Conservation (phyloP, 495 filamentous ascomycete genomes). For the Elaphomyces granulatus region DNA sequence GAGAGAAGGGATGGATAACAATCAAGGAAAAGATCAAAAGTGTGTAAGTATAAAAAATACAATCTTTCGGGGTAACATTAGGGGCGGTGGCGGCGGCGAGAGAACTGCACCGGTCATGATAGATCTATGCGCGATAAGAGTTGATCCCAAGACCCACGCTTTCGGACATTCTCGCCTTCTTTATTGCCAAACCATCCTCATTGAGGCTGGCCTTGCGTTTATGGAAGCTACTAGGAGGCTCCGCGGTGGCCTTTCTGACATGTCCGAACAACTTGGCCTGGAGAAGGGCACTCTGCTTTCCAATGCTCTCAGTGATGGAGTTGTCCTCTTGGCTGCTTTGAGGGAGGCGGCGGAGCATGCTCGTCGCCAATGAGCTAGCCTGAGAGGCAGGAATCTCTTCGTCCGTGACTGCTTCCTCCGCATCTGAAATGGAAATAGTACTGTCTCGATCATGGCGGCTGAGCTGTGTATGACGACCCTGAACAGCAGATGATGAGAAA, state of each 20-base stretch:
- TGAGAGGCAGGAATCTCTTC: constrained; percentile 41
- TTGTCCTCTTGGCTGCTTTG: constrained; percentile 12
- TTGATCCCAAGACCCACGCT: constrained; percentile 53
- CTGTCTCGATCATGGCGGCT: constrained; percentile 61
- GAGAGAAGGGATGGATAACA: no score
- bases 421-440: constrained; percentile 76
- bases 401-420: constrained; percentile 43
- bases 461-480: constrained; percentile 15
- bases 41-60: no score
- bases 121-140: no score
- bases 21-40: no score
- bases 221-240: constrained; percentile 22
- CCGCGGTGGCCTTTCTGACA: constrained; percentile 42
- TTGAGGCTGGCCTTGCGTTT: constrained; percentile 47
- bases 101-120: no score
- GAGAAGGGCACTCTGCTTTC: constrained; percentile 30
- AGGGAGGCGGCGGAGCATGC: constrained; percentile 35
- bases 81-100: no score
- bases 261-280: constrained; percentile 59
- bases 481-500: constrained; percentile 15
- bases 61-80: no score
- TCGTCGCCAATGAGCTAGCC: constrained; percentile 35
- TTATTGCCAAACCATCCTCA: constrained; percentile 31
- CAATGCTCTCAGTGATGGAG: constrained; percentile 12
- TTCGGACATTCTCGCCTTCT: constrained; percentile 44